These are phyloP conservation scores for Gentiana straminea DNA, from an alignment of 257 asterid genomes.

Conservation along the genomic window DNA sequence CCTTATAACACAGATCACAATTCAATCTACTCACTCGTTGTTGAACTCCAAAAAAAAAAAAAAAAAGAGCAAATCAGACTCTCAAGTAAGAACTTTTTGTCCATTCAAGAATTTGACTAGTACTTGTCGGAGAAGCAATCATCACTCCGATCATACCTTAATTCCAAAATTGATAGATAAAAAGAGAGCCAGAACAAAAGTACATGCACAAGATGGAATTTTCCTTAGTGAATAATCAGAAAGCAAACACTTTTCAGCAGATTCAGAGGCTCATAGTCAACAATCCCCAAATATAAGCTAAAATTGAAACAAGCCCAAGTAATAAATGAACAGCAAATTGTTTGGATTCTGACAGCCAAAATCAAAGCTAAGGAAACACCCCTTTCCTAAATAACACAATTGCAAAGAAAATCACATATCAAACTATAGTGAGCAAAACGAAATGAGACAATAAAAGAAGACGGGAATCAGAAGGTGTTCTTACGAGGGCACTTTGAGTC, in stretches of 20 bases:
- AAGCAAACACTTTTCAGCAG: too few species aligned
- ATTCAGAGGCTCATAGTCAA: too few species aligned
- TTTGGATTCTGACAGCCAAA: slow-evolving; percentile 10
- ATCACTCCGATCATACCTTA: too few species aligned
- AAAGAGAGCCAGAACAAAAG: background rate
- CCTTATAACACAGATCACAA: background rate
- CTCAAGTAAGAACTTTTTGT: background rate
- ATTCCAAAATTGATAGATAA: background rate
- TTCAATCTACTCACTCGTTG: too few species aligned
- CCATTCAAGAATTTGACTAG: too few species aligned
- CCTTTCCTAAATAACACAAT: background rate
- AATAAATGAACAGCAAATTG: background rate
- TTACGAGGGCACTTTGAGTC: slow-evolving; percentile 77
- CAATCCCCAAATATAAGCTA: too few species aligned
- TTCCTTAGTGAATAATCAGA: slow-evolving; percentile 4
- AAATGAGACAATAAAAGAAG: background rate
- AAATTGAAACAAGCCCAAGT: background rate
- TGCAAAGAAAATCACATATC: background rate
- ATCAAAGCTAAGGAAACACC: background rate
- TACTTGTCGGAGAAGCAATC: too few species aligned
- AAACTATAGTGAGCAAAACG: background rate
- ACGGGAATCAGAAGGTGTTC: slow-evolving; percentile 3
- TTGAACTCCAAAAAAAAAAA: background rate
- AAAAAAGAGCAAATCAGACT: background rate
- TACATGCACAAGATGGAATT: background rate